Base-by-base conservation (phyloP, 768 basidiomycete species). In the Suillus tomentosus region DNA sequence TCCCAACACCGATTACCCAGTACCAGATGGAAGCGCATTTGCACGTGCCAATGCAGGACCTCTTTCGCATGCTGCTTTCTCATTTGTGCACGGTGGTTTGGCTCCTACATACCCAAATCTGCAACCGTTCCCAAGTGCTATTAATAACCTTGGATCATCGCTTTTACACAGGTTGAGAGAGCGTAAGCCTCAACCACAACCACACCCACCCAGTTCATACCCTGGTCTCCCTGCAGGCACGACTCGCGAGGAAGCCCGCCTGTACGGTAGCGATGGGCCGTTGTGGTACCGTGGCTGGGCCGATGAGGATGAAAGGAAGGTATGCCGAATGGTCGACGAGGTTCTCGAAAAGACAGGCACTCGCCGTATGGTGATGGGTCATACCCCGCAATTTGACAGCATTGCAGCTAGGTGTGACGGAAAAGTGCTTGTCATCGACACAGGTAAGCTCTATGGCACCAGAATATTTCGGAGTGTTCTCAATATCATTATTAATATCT, bases 271-370 rank as follows among this genome's bases (percentile, higher is more conserved):
- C 1, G 86, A 93, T 50, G 96, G 96, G 0, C 95, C 95, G 4
- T 76, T 96, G 53, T 98, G 97, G 97, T 97, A 95, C 74, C 85
- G 97, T 13, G 95, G 95, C 1, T 95, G 95, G 87, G 96, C 96
- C 17, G 80, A 86, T 59, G 87, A 89, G 14, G 76, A 79, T 31
- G 93, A 96, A 60, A 84, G 84, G 62, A 79, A 80, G 59, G 86
- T 85, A 5, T 99, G 97, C 74, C 73, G 69, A 2, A 82, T 85
- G 42, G 94, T 94, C 0, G 88, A 92, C 64, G 77, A 80, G 31
- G 89, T 96, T 19, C 77, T 93, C 60, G 72, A 82, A 39, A 86
- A 84, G 74, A 89, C 93, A 1, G 94, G 94, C 1, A 95, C 92
- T 34, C 79, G 93, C 64, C 81, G 94, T 68, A 88, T 96, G 87